Evolutionary conservation across 2,329 filamentous ascomycete species (phyloP).

Genomic region (Raffaelea albimanens): DNA sequence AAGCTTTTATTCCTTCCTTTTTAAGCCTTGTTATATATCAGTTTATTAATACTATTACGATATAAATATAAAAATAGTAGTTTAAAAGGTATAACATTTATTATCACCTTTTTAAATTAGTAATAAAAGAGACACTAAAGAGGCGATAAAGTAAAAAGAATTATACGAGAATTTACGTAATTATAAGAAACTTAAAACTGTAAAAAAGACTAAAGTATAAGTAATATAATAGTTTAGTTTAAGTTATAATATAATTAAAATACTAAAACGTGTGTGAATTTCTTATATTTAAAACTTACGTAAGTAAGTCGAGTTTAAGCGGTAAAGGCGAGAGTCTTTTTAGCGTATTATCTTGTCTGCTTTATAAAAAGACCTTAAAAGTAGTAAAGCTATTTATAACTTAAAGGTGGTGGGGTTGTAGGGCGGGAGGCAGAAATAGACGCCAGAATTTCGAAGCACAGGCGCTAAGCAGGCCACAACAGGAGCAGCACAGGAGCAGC

Average conservation of each 20-base stretch:
- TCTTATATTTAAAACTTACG: neutral
- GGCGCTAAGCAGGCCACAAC: neutral
- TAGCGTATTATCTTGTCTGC: neutral
- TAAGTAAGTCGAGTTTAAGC: neutral
- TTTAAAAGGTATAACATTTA: no score
- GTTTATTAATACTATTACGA: slow-evolving; percentile 14
- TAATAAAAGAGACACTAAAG: no score
- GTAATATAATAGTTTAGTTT: no score
- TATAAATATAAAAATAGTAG: slow-evolving; percentile 12
- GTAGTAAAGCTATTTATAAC: slow-evolving; percentile 1
- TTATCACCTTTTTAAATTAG: no score
- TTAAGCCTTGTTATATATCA: slow-evolving; percentile 5
- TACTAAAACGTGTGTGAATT: neutral
- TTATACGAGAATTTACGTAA: no score
- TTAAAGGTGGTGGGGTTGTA: neutral
- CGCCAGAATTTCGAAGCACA: neutral
- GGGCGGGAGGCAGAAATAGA: neutral
- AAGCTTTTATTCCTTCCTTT: slow-evolving; percentile 3
- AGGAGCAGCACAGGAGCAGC: neutral
- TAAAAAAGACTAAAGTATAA: no score
- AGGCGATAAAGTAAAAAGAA: no score
- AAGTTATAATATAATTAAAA: no score
- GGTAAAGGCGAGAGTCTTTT: neutral
- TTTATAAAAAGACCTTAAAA: neutral
- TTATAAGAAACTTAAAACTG: no score